Base-by-base conservation (phyloP, 768 basidiomycete genomes). In the Serpula lacrymans region DNA sequence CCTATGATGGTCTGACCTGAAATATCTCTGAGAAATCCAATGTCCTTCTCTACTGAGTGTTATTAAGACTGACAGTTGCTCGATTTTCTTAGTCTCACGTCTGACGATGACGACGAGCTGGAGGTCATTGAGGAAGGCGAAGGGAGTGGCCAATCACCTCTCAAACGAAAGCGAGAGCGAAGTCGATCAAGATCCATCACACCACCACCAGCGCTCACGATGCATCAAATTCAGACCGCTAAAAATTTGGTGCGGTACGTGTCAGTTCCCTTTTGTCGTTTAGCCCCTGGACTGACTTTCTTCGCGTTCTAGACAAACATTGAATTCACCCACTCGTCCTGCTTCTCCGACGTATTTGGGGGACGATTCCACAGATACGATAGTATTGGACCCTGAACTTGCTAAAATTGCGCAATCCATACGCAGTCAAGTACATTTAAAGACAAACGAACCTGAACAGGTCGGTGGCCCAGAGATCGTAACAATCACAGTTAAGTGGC, bases 101-200 rank as follows among this genome's bases (percentile, higher is more conserved):
- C 60, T 2, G 66, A 64, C 14, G 70, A 74, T 23, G 74, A 75
- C 22, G 75, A 74, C 20, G 66, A 68, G 16, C 37, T 69, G 17
- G 69, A 74, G 34, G 60, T 67, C 11, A 41, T 75, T 14, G 67
- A 75, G 18, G 48, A 30, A 3, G 34, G 35, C 4, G 27, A 51
- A 11, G 16, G 24, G 10, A 41, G 29, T 16, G 43, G 39, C 6
- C 6, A 39, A 13, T 52, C 55, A 2, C 67, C 67, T 39, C 62
- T 63, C 21, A 74, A 72, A 45, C 70, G 73, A 43, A 64, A 70
- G 41, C 63, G 71, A 27, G 51, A 64, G 28, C 72, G 80, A 32
- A 81, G 77, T 55, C 79, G 80, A 27, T 88, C 84, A 22, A 64
- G 70, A 17, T 90, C 87, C 3, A 74, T 89, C 27, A 90, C 87